phyloP scores from a whole-genome alignment of 2,329 filamentous ascomycete species.

The Cladorrhinum sp. region DNA sequence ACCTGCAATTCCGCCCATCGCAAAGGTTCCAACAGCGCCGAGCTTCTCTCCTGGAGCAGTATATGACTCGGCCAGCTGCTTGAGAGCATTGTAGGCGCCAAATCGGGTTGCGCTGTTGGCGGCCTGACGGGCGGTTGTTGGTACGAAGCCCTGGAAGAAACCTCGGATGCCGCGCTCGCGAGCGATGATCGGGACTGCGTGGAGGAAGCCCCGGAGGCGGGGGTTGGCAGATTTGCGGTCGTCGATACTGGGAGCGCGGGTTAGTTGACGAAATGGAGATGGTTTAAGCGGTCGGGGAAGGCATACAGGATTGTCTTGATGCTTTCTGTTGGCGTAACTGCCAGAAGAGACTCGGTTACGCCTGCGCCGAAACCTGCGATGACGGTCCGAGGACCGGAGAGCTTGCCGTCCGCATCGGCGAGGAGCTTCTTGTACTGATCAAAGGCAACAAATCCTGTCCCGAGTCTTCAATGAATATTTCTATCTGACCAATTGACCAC shows the following conservation, averaged over 20 bases:
- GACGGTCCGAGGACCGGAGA: conserved; percentile 86
- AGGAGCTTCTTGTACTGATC: conserved; percentile 88
- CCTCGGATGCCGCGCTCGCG: conserved; percentile 83
- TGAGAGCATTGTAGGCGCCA: conserved; percentile 83
- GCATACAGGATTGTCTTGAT: conserved; percentile 90
- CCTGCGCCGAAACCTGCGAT: conserved; percentile 92
- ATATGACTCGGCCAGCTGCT: conserved; percentile 88
- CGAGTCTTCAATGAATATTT: neutral
- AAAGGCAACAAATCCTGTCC: conserved; percentile 83
- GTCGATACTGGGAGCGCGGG: conserved; percentile 65
- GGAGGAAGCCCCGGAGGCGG: conserved; percentile 85
- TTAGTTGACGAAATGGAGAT: neutral
- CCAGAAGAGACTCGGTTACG: conserved; percentile 87
- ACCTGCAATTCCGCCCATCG: conserved; percentile 82
- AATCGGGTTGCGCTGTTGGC: conserved; percentile 93
- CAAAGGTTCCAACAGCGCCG: conserved; percentile 82
- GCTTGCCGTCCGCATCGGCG: conserved; percentile 78
- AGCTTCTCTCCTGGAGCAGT: conserved; percentile 93
- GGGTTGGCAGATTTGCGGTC: conserved; percentile 85
- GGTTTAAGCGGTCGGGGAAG: neutral
- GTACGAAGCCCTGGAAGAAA: conserved; percentile 96
- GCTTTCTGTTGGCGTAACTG: conserved; percentile 94
- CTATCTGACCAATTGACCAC: neutral
- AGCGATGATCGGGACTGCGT: conserved; percentile 83
- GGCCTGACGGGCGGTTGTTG: conserved; percentile 89